Evolutionary conservation across 2,329 filamentous ascomycete species (phyloP).

Genomic region (Chaetomium sp.): DNA sequence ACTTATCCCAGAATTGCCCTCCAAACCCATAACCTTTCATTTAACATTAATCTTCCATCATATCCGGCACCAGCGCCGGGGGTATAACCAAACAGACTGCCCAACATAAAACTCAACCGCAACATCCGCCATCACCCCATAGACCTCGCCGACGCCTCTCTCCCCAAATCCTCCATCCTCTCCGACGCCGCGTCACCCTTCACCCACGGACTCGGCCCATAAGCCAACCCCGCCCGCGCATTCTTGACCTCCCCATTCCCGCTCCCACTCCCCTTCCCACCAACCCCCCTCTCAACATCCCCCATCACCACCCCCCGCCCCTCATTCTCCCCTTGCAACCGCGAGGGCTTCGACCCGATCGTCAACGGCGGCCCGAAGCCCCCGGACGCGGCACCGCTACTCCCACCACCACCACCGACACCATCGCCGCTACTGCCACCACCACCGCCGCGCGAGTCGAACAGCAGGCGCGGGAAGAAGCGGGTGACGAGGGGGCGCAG

Average conservation of each 20-base stretch:
- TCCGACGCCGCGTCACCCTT: conserved; percentile 12
- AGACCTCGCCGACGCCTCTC: conserved; percentile 16
- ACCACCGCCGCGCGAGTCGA: neutral
- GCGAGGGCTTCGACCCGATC: conserved; percentile 28
- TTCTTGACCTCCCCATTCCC: neutral
- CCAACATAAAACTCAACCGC: neutral
- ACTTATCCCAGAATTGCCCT: neutral
- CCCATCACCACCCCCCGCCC: conserved; percentile 4
- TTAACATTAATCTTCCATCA: neutral
- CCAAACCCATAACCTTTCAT: neutral
- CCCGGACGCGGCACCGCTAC: neutral
- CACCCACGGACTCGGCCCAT: conserved; percentile 2
- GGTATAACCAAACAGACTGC: conserved; percentile 1
- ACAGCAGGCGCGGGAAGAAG: conserved; percentile 30
- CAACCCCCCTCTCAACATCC: conserved; percentile 6
- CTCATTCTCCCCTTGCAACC: neutral
- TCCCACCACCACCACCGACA: neutral
- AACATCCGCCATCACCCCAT: conserved; percentile 5
- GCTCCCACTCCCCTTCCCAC: neutral
- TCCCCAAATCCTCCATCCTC: conserved; percentile 17
- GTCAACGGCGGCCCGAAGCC: conserved; percentile 22
- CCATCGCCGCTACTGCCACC: neutral
- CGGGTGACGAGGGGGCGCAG: conserved; percentile 43
- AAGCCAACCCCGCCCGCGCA: neutral
- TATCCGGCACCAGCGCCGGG: neutral